Base-by-base conservation (phyloP, 345 rosid genomes). In the Gossypium anomalum region DNA sequence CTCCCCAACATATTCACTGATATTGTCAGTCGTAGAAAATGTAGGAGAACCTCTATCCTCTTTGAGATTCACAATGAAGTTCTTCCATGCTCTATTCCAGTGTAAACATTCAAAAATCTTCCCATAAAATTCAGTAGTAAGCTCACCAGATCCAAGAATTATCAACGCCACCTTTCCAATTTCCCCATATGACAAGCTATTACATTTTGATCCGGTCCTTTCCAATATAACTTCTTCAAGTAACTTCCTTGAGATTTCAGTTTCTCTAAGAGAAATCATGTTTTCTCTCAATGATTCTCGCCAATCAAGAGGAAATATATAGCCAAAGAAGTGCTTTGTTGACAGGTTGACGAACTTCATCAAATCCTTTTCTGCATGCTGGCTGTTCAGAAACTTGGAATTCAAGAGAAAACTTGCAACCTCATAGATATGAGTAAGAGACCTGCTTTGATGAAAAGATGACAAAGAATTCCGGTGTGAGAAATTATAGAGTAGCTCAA, bases 101-200 rank as follows among this genome's bases (percentile, higher is more conserved):
- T 59, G 11, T 34, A 76, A 71, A 16, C 78, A 60, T 52, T 43
- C 20, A 2, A 22, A 62, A 12, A 76, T 77, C 52, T 62, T 73
- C 52, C 0, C 17, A 73, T 58, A 76, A 1, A 75, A 61, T 44
- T 44, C 81, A 17, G 43, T 9, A 0, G 17, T 16, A 0, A 79
- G 59, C 62, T 71, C 62, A 23, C 75, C 72, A 43, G 88, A 83
- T 25, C 92, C 88, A 69, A 88, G 85, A 82, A 86, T 75, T 9
- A 78, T 61, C 69, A 77, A 29, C 12, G 75, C 80, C 56, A 85
- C 29, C 48, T 58, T 71, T 51, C 92, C 92, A 60, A 78, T 71
- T 51, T 79, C 75, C 51, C 86, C 82, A 78, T 83, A 79, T 4
- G 89, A 80, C 34, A 83, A 53, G 0, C n/a, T 41, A 8, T 43